These are phyloP conservation scores for Penicillium daleae DNA, from an alignment of 495 filamentous ascomycete genomes.

Conservation along the genomic window DNA sequence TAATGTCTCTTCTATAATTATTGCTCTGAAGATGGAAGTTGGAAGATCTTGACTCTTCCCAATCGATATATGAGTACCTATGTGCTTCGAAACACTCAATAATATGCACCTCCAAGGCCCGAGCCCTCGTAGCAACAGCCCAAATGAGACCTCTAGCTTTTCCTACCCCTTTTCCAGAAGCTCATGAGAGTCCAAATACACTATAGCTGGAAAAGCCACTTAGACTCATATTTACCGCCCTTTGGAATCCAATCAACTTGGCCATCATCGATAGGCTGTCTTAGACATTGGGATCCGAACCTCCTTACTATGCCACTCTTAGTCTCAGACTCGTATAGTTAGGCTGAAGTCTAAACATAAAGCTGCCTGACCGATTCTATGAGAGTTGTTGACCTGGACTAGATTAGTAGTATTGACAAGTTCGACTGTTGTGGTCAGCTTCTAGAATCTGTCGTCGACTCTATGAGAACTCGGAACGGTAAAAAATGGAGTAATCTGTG, in stretches of 20 bases:
- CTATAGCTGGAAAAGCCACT: constrained; percentile 12
- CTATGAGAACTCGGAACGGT: background rate
- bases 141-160: constrained; percentile 22
- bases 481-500: constrained; percentile 4
- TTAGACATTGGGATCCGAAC: constrained; percentile 31
- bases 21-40: background rate
- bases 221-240: constrained; percentile 28
- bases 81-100: background rate
- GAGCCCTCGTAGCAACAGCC: constrained; percentile 23
- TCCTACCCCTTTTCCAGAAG: constrained; percentile 28
- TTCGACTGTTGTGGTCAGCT: background rate
- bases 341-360: constrained; percentile 13
- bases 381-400: background rate
- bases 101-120: constrained; percentile 9
- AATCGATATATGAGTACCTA: background rate
- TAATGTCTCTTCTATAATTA: background rate
- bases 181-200: constrained; percentile 13
- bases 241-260: constrained; percentile 18
- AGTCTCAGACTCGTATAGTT: constrained; percentile 25
- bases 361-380: constrained; percentile 4
- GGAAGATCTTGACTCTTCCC: background rate
- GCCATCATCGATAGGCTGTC: constrained; percentile 16
- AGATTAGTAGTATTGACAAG: constrained; percentile 7
- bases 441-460: constrained; percentile 6
- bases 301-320: constrained; percentile 9